Conservation (phyloP, 352 stramenopile species). For the Globisporangium splendens region DNA sequence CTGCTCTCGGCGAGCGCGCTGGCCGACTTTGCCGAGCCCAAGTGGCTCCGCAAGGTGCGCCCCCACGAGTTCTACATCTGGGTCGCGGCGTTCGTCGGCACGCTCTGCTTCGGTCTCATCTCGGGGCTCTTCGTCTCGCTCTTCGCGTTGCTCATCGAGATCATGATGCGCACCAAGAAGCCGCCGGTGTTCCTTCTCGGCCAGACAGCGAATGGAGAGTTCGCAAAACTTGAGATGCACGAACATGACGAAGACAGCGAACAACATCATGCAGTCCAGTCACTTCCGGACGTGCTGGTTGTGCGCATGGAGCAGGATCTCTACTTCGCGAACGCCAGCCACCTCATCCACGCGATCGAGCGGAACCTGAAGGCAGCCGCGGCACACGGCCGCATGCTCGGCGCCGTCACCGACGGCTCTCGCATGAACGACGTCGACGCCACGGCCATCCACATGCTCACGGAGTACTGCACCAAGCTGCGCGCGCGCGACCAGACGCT, state of each 20-base stretch:
- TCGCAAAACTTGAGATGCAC: conserved; percentile 26
- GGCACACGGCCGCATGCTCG: conserved; percentile 19
- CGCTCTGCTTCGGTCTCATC: conserved; percentile 45
- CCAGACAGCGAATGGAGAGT: conserved; percentile 28
- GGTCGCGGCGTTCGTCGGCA: conserved; percentile 43
- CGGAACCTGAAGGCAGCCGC: conserved; percentile 32
- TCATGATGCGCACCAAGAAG: conserved; percentile 66
- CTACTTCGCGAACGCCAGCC: conserved; percentile 72
- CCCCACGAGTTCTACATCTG: conserved; percentile 66
- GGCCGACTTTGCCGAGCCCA: conserved; percentile 85
- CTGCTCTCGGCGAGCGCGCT: conserved; percentile 85
- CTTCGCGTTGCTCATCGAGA: conserved; percentile 48
- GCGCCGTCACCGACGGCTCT: conserved; percentile 26
- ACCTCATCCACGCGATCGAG: conserved; percentile 60
- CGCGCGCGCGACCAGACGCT: conserved; percentile 6
- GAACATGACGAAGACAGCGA: conserved; percentile 5
- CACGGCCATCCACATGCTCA: conserved; percentile 16
- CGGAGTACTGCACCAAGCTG: conserved; percentile 12
- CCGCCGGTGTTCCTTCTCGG: conserved; percentile 42
- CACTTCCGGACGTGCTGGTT: conserved; percentile 40
- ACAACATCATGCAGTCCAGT: neutral
- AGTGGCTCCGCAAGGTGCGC: conserved; percentile 70
- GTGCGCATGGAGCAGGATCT: conserved; percentile 63
- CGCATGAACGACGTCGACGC: conserved; percentile 21
- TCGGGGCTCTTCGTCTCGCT: conserved; percentile 48